Evolutionary conservation across 2,329 filamentous ascomycete species (phyloP).

Genomic region (Rutstroemia sp.): DNA sequence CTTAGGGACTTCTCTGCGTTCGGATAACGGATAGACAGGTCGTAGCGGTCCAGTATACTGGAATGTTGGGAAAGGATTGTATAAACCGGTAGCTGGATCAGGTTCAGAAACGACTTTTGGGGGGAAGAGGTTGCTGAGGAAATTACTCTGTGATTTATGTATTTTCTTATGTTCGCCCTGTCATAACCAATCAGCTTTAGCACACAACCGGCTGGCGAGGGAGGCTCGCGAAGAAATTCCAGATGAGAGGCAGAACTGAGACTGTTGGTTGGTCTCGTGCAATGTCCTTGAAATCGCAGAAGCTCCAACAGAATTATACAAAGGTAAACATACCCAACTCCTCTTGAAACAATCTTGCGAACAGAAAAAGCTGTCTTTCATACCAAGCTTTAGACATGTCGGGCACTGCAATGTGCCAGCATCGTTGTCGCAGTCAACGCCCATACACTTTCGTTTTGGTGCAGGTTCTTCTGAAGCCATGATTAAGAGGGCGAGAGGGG

Average conservation of each 20-base stretch:
- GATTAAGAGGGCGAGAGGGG: not conserved
- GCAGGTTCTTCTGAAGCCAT: constrained; percentile 37
- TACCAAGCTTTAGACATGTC: constrained; percentile 83
- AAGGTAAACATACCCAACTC: constrained; percentile 72
- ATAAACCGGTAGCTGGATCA: constrained; percentile 81
- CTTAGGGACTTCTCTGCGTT: constrained; percentile 65
- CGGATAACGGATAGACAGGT: constrained; percentile 80
- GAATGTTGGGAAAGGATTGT: constrained; percentile 88
- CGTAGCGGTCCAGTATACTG: constrained; percentile 73
- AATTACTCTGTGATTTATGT: constrained; percentile 74
- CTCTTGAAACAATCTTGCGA: constrained; percentile 98
- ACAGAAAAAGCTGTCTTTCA: constrained; percentile 91
- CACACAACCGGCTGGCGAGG: not conserved
- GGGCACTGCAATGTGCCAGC: constrained; percentile 86
- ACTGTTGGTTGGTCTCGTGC: not conserved
- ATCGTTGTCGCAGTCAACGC: constrained; percentile 78
- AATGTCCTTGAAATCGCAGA: not conserved
- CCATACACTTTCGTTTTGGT: constrained; percentile 65
- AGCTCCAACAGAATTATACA: not conserved
- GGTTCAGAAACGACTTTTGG: constrained; percentile 85
- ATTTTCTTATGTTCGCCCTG: constrained; percentile 75
- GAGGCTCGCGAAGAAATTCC: not conserved
- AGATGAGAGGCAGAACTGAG: not conserved
- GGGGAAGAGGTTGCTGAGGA: constrained; percentile 65
- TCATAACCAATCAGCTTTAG: constrained; percentile 2